Evolutionary conservation across 192 early-diverging fungal species (phyloP).

Genomic region (Backusella macrospora): DNA sequence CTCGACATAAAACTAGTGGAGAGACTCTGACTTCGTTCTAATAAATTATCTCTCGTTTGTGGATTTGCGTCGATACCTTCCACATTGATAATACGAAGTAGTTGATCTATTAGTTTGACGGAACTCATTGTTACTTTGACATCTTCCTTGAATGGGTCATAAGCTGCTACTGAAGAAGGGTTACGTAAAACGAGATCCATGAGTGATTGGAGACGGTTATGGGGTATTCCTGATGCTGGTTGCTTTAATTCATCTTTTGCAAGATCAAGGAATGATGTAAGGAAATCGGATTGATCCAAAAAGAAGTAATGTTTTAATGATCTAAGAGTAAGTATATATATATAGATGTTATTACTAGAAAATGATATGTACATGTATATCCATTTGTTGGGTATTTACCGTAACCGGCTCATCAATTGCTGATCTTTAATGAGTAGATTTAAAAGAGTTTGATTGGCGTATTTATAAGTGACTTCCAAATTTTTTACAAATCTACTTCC

Average conservation of each 20-base stretch:
- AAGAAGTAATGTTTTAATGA: constrained; percentile 94
- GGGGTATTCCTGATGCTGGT: constrained; percentile 66
- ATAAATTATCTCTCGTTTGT: not conserved
- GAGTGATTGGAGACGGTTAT: constrained; percentile 78
- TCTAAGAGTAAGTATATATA: constrained; percentile 40
- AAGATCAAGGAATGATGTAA: constrained; percentile 93
- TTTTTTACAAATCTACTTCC: constrained; percentile 71
- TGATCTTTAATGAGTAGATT: constrained; percentile 79
- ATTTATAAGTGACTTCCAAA: constrained; percentile 85
- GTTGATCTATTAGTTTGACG: constrained; percentile 67
- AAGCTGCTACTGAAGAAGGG: constrained; percentile 78
- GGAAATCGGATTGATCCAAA: constrained; percentile 91
- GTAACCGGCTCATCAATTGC: constrained; percentile 73
- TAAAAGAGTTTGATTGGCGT: constrained; percentile 86
- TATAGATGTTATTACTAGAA: not conserved
- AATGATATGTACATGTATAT: not conserved
- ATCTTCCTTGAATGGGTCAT: constrained; percentile 86
- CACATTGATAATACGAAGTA: constrained; percentile 71
- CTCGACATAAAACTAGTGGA: not conserved
- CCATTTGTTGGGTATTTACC: constrained; percentile 38
- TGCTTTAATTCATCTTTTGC: constrained; percentile 76
- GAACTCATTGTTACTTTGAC: constrained; percentile 74
- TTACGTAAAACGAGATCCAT: constrained; percentile 89
- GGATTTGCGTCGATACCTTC: constrained; percentile 52
- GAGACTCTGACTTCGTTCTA: constrained; percentile 21